Evolutionary conservation across 163 green algal genomes (phyloP).

Genomic region (Scenedesmus sp.): DNA sequence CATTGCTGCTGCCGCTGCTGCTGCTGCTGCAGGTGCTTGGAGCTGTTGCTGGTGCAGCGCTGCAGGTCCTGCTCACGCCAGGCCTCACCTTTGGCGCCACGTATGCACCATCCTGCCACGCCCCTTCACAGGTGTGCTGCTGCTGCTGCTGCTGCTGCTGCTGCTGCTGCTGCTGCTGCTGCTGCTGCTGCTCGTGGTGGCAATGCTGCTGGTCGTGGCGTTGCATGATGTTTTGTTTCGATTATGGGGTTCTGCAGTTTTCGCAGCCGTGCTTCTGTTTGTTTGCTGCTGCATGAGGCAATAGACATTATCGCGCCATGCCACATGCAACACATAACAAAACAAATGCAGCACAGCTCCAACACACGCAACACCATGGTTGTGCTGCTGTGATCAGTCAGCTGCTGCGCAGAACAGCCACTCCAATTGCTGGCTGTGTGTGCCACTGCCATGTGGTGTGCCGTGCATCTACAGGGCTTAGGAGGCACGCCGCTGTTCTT

Average conservation of each 20-base stretch:
- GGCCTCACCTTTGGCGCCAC: slow-evolving; percentile 5
- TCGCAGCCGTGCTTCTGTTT: too few species aligned
- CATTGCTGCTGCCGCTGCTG: too few species aligned
- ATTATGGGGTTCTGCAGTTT: too few species aligned
- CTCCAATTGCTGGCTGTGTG: too few species aligned
- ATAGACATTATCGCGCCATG: too few species aligned
- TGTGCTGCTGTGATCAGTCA: too few species aligned
- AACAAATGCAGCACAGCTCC: too few species aligned
- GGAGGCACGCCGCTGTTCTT: slow-evolving; percentile 35
- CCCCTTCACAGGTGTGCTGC: neutral
- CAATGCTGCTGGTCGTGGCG: neutral
- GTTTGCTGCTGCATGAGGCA: too few species aligned
- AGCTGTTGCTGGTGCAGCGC: slow-evolving; percentile 16
- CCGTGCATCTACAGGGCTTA: neutral
- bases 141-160: neutral
- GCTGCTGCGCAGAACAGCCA: too few species aligned
- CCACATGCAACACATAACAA: too few species aligned
- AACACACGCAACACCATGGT: too few species aligned
- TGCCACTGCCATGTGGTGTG: neutral
- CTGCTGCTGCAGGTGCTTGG: slow-evolving; percentile 29
- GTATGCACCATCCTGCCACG: slow-evolving; percentile 16
- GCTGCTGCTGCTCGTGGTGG: neutral
- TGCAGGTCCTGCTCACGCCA: slow-evolving; percentile 34
- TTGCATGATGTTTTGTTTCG: too few species aligned
- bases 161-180: neutral